Evolutionary conservation across 306 rosid species (phyloP), one percentile per base, ranked within the genome.

Genomic region (Urtica urens): DNA sequence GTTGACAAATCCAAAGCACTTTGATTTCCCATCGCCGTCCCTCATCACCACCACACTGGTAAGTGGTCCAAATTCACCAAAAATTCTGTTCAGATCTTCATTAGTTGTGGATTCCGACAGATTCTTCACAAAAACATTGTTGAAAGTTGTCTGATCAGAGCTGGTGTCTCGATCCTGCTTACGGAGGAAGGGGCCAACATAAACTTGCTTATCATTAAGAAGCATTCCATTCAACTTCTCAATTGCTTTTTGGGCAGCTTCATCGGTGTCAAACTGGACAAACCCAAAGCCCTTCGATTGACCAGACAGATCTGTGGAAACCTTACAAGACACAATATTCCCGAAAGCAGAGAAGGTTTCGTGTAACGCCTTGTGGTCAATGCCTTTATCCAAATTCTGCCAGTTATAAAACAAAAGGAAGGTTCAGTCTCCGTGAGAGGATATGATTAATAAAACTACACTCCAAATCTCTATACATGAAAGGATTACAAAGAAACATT

Each of bases 281-380:
- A 90, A 90, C 42, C 99, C 99, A 69, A 81, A 85, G 53, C 99
- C 99, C 58, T 81, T 90, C 14, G 99, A 90, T 64, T 84, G 94
- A 51, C 95, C 99, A 39, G 80, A 60, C 22, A 87, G 28, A 53
- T 90, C 99, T 0, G 76, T 73, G 38, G 99, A 90, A 39, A 90
- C 95, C 77, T 90, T 90, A 79, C 99, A 85, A 24, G 99, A 90
- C 52, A 90, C 85, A 56, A 90, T 77, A 53, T 44, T 75, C 51
- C 99, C 99, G 65, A 90, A 90, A 4, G 85, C 37, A 55, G 94
- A 85, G 41, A 90, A 90, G 1, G 95, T 90, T 31, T 90, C 99
- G 30, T 85, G 92, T 21, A 90, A 63, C 3, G 92, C 99, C 72
- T 90, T 90, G 73, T 90, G 99, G 66, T 90, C 99, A 55, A 90